A percentile compares a stretch with the other conserved stretches of the same genome.
Evolutionary conservation across 495 filamentous ascomycete species (phyloP).

Genomic region (Staphylotrichum tortipilum): DNA sequence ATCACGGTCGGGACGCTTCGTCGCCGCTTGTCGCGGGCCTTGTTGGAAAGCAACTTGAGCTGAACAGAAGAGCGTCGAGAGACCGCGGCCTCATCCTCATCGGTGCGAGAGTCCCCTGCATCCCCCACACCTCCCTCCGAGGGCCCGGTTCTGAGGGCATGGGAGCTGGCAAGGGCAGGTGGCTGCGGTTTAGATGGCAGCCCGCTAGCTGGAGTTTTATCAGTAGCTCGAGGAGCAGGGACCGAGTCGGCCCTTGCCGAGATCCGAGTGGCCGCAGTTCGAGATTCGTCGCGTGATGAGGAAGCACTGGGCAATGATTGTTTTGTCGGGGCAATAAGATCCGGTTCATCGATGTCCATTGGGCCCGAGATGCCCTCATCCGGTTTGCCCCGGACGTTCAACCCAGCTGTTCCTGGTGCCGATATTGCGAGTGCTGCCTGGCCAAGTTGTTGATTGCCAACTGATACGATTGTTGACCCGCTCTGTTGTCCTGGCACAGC

Average conservation of each 20-base stretch:
- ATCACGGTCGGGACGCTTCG: constrained; percentile 70
- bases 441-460: neutral
- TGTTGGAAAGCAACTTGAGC: constrained; percentile 46
- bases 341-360: constrained; percentile 14
- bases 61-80: constrained; percentile 32
- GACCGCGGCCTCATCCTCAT: neutral
- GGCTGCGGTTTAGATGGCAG: neutral
- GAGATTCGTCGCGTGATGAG: neutral
- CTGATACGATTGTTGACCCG: neutral
- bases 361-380: neutral
- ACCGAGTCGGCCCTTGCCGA: neutral
- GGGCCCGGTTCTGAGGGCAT: neutral
- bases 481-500: neutral
- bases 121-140: neutral
- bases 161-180: neutral
- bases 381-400: neutral
- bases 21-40: constrained; percentile 53
- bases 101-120: neutral
- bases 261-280: neutral
- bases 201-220: neutral
- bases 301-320: neutral
- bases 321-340: neutral
- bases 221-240: neutral
- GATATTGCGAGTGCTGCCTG: neutral
- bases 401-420: neutral